Evolutionary conservation across 306 rosid genomes (phyloP), one percentile per base, ranked within the genome.

Genomic region (Abrus pulchellus): DNA sequence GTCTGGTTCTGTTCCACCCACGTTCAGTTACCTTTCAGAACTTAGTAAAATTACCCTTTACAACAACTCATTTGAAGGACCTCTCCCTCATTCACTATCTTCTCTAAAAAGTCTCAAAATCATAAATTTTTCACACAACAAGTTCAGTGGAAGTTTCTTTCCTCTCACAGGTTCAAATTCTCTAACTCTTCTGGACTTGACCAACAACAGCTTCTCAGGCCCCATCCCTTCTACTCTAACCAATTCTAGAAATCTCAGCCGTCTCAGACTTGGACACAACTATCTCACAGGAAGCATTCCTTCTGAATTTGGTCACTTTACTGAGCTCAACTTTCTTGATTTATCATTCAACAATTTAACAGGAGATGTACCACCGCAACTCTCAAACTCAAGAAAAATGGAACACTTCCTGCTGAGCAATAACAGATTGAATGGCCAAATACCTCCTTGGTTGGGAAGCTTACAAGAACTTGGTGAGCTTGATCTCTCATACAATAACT

Each of bases 121-220:
- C 85, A 92, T 95, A 80, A 93, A 95, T 52, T 88, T 95, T 77
- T 95, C 99, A 38, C 93, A 91, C 75, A 95, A 95, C 67, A 85
- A 69, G 76, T 93, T 95, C 72, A 93, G 28, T 71, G 99, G 98
- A 86, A 89, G 87, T 56, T 77, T 91, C 83, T 81, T 64, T 73
- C 96, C 98, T 76, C 93, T 95, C 82, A 83, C 93, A 55, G 92
- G 90, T 66, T 89, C 95, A 68, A 72, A 78, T 87, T 81, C 88
- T 56, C 80, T 93, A 7, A 87, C 91, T 30, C 83, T 86, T 27
- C 80, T 95, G 74, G 99, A 95, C 86, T 81, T 95, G 85, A 95
- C 99, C 20, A 95, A 95, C 77, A 95, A 95, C 86, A 93, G 96
- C 84, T 95, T 95, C 88, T 89, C 96, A 33, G 97, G 99, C 77